A percentile compares a stretch with the other conserved stretches of the same genome.
phyloP scores from a whole-genome alignment of 257 asterid genomes.

The Handroanthus guayacan region DNA sequence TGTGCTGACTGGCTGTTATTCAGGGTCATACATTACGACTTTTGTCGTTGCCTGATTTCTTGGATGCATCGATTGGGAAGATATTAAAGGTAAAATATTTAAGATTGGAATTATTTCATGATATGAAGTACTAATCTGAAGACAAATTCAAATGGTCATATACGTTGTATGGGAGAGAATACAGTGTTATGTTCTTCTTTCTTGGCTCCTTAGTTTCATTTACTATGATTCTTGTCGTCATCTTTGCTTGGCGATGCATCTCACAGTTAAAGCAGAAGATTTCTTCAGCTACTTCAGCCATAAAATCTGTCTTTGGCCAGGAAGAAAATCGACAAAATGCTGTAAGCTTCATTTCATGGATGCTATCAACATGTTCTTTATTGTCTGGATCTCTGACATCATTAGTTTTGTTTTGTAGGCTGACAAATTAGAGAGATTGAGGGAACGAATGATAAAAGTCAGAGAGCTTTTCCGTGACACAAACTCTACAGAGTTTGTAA shows the following conservation, averaged over 20 bases:
- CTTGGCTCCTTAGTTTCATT: neutral
- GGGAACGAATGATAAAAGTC: conserved; percentile 98
- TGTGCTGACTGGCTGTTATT: conserved; percentile 39
- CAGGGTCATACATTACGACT: conserved; percentile 97
- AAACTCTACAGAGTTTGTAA: conserved; percentile 82
- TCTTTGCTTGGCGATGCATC: conserved; percentile 32
- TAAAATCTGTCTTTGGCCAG: conserved; percentile 94
- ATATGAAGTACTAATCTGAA: neutral
- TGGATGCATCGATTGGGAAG: conserved; percentile 97
- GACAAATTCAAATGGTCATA: neutral
- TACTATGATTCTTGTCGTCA: neutral
- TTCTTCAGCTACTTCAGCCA: conserved; percentile 92
- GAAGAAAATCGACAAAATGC: conserved; percentile 64
- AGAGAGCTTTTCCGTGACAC: conserved; percentile 95
- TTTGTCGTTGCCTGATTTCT: conserved; percentile 90
- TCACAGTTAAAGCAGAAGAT: conserved; percentile 90
- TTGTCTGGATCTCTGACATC: conserved; percentile 33
- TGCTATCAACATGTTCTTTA: conserved; percentile 20
- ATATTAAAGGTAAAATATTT: conserved; percentile 75
- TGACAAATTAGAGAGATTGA: conserved; percentile 81
- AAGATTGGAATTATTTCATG: conserved; percentile 16
- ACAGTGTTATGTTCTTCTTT: neutral
- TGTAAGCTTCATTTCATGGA: conserved; percentile 54
- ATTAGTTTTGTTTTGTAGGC: conserved; percentile 53
- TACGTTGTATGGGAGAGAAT: neutral